Base-by-base conservation (phyloP, 164 flowering plant species). In the Nymphaea colorata region DNA sequence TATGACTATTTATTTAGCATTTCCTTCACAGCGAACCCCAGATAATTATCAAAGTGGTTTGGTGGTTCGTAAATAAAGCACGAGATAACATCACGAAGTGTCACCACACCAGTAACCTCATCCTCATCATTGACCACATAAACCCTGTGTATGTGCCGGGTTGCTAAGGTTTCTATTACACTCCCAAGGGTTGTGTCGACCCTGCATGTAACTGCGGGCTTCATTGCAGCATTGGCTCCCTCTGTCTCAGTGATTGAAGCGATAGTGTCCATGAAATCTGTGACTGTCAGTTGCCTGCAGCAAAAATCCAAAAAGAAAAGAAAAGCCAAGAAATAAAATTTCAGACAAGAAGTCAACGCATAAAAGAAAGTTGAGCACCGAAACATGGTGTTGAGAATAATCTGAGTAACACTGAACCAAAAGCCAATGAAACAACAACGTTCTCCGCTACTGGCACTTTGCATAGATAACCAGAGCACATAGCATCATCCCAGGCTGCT, bases 61-160 rank as follows among this genome's bases (percentile, higher is more conserved):
- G 87, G 87, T 4, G 98, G 98, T 69, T 93, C 98, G 73, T 4
- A 70, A 59, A 93, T 79, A 75, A 91, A 93, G 81, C 96, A 88
- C 41, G 98, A 87, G 63, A 93, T 93, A 67, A 91, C 96, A 70
- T 93, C 97, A 77, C 95, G 81, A 45, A 93, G 89, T 0, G 97
- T 93, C 59, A 89, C 82, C n/a, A 91, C 90, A 2, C 96, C 98
- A 16, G 73, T 64, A 5, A 87, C 89, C 69, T 81, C 84, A 6
- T 73, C 71, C 2, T 74, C 82, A 6, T 73, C 69, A 0, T 64
- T 36, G 18, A 84, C 91, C 8, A 84, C 89, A 69, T 93, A 82
- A 44, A 89, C 77, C 79, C 97, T 79, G 74, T 93, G 94, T 70
- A 93, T 87, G 14, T 75, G 65, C 67, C 80, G 84, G 64, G 84